Evolutionary conservation across 2,329 filamentous ascomycete species (phyloP).

Genomic region (Diaporthe destruens): DNA sequence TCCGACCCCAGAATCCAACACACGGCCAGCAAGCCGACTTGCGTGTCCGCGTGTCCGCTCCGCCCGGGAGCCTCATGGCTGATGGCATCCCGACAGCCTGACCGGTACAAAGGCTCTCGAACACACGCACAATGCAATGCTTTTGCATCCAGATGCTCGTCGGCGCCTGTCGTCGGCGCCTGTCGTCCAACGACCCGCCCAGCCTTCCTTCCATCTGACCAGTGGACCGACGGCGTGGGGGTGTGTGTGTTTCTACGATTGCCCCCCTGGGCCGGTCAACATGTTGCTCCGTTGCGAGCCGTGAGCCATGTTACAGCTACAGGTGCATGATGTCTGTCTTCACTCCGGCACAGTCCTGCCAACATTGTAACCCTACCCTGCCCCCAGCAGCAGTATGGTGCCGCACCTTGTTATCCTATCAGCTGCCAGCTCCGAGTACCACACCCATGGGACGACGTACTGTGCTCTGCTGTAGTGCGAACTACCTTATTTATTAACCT

Average conservation of each 20-base stretch:
- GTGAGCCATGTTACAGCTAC: not conserved
- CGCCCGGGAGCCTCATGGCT: not conserved
- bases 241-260: not conserved
- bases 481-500: not conserved
- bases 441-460: not conserved
- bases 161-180: not conserved
- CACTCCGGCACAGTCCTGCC: not conserved
- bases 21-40: not conserved
- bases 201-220: not conserved
- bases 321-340: not conserved
- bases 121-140: not conserved
- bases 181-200: not conserved
- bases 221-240: not conserved
- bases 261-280: not conserved
- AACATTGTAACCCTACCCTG: slow-evolving; percentile 6
- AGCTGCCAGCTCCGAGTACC: not conserved
- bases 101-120: not conserved
- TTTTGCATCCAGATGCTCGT: not conserved
- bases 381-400: not conserved
- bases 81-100: not conserved
- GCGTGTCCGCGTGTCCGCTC: slow-evolving; percentile 5
- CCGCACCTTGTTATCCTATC: slow-evolving; percentile 13
- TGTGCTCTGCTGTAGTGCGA: not conserved
- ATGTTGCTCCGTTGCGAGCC: not conserved
- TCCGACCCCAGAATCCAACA: not conserved